Percentiles rank a stretch among this genome's conserved stretches.
Evolutionary conservation across 306 rosid species (phyloP).

Genomic region (Vicia sativa): DNA sequence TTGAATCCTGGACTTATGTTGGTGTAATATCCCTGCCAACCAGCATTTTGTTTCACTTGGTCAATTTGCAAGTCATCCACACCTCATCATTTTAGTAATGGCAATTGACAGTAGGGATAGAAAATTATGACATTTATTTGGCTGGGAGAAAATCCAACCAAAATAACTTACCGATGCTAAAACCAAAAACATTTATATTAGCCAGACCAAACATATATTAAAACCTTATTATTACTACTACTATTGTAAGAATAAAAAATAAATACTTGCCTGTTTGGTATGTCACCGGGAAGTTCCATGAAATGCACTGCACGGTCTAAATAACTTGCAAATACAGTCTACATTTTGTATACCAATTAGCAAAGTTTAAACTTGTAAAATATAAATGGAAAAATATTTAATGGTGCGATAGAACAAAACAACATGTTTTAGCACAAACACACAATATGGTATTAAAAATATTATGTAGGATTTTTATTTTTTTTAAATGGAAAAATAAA

Average conservation of each 20-base stretch:
- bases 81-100: too few species aligned
- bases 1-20: too few species aligned
- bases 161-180: too few species aligned
- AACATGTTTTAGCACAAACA: constrained; percentile 6
- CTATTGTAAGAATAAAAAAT: neutral
- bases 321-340: constrained; percentile 85
- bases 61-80: too few species aligned
- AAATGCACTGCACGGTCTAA: constrained; percentile 83
- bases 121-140: too few species aligned
- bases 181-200: too few species aligned
- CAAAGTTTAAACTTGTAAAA: constrained; percentile 30
- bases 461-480: neutral
- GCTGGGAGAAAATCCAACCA: too few species aligned
- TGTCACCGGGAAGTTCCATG: constrained; percentile 98
- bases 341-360: constrained; percentile 44
- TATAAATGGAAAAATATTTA: constrained; percentile 12
- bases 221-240: neutral
- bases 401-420: constrained; percentile 31
- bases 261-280: constrained; percentile 79
- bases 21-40: too few species aligned
- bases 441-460: constrained; percentile 17
- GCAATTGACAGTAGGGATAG: too few species aligned
- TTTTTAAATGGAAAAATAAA: constrained; percentile 9
- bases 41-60: too few species aligned
- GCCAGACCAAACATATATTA: too few species aligned